phyloP scores from a whole-genome alignment of 192 early-diverging fungal genomes.

The Diversispora eburnea region DNA sequence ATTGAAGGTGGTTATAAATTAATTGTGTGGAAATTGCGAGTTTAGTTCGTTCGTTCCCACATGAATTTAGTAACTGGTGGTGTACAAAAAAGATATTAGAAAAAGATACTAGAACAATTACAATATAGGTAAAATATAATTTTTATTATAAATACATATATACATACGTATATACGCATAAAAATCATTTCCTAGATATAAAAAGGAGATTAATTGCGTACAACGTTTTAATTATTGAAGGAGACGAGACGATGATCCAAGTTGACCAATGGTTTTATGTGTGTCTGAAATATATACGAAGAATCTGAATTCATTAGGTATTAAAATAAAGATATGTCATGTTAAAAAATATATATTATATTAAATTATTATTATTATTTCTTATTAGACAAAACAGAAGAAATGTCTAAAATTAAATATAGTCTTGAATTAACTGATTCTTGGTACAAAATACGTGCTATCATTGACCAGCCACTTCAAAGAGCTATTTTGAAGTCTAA shows the following conservation, averaged over 20 bases:
- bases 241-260: slow-evolving; percentile 49
- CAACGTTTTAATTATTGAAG: slow-evolving; percentile 57
- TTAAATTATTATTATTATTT: background rate
- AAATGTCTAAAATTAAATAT: slow-evolving; percentile 1
- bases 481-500: slow-evolving; percentile 34
- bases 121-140: slow-evolving; percentile 38
- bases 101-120: too few species aligned
- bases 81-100: slow-evolving; percentile 39
- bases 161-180: background rate
- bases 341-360: background rate
- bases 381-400: background rate
- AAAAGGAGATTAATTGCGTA: slow-evolving; percentile 56
- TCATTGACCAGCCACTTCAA: slow-evolving; percentile 46
- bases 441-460: slow-evolving; percentile 58
- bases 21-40: slow-evolving; percentile 68
- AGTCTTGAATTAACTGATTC: slow-evolving; percentile 59
- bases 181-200: slow-evolving; percentile 45
- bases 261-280: slow-evolving; percentile 53
- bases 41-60: slow-evolving; percentile 51
- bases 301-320: background rate
- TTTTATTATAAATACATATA: background rate
- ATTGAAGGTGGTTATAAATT: slow-evolving; percentile 51
- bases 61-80: slow-evolving; percentile 38
- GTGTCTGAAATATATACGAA: slow-evolving; percentile 48
- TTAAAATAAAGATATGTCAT: background rate